Percentiles rank a stretch among this genome's conserved stretches.
phyloP scores from a whole-genome alignment of 495 filamentous ascomycete genomes.

The Lepidopterella palustris region DNA sequence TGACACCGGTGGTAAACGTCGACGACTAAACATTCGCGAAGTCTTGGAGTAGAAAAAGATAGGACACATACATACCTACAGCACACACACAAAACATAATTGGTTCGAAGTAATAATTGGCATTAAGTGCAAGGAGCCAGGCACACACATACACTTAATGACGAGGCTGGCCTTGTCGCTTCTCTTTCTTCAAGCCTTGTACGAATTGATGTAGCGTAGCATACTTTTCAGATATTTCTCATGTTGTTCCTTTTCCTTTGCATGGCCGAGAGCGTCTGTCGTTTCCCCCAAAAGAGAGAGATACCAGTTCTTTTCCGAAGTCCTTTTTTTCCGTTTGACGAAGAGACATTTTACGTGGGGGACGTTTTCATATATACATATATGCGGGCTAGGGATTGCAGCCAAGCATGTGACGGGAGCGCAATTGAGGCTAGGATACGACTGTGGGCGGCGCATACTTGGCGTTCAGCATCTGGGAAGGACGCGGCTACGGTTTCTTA shows the following conservation, averaged over 20 bases:
- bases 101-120: not conserved
- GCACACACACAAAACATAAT: not conserved
- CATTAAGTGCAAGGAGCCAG: not conserved
- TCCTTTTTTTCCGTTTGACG: not conserved
- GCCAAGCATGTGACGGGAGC: not conserved
- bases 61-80: constrained; percentile 2
- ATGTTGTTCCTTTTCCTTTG: not conserved
- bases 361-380: not conserved
- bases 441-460: constrained; percentile 5
- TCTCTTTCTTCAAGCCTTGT: not conserved
- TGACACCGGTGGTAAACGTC: constrained; percentile 26
- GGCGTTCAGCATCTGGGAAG: constrained; percentile 6
- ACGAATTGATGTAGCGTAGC: constrained; percentile 2
- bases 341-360: not conserved
- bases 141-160: not conserved
- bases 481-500: not conserved
- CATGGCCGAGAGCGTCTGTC: not conserved
- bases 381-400: not conserved
- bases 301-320: not conserved
- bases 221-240: constrained; percentile 4
- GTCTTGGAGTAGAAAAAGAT: constrained; percentile 20
- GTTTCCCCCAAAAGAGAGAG: constrained; percentile 5
- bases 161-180: constrained; percentile 25
- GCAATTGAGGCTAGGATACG: not conserved
- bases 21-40: constrained; percentile 31